These are phyloP conservation scores for Ustilago esculenta DNA, from an alignment of 1,284 basidiomycete species.

Conservation along the genomic window DNA sequence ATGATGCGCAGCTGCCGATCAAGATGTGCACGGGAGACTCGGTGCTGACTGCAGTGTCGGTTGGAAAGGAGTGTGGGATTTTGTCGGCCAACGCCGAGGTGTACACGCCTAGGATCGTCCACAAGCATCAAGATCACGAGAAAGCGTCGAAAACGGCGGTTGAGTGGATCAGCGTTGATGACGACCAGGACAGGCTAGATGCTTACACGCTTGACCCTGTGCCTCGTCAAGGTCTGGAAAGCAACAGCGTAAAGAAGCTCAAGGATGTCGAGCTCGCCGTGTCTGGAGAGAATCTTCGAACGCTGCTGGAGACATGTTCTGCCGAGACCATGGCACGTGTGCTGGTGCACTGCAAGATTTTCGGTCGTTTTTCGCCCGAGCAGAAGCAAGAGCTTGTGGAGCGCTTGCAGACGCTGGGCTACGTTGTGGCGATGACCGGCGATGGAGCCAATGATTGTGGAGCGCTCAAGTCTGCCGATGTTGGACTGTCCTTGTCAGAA, in stretches of 20 bases:
- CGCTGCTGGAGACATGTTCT: slow-evolving; percentile 96
- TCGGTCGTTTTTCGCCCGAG: slow-evolving; percentile 98
- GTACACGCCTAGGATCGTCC: slow-evolving; percentile 86
- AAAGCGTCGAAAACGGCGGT: slow-evolving; percentile 76
- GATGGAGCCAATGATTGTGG: slow-evolving; percentile 99
- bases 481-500: slow-evolving; percentile 94
- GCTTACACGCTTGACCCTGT: slow-evolving; percentile 77
- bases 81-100: slow-evolving; percentile 86
- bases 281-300: slow-evolving; percentile 95
- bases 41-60: slow-evolving; percentile 93
- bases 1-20: slow-evolving; percentile 44
- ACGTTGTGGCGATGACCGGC: slow-evolving; percentile 97
- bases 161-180: slow-evolving; percentile 93
- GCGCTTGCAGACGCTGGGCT: slow-evolving; percentile 88
- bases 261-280: slow-evolving; percentile 92
- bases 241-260: slow-evolving; percentile 57
- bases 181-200: slow-evolving; percentile 85
- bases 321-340: slow-evolving; percentile 75
- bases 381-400: slow-evolving; percentile 99
- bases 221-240: slow-evolving; percentile 59
- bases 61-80: slow-evolving; percentile 95
- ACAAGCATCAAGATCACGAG: slow-evolving; percentile 74
- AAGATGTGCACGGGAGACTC: slow-evolving; percentile 99
- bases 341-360: slow-evolving; percentile 96
- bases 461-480: slow-evolving; percentile 96